Base-by-base conservation (phyloP, 2,329 filamentous ascomycete genomes). In the Xylaria sp. region DNA sequence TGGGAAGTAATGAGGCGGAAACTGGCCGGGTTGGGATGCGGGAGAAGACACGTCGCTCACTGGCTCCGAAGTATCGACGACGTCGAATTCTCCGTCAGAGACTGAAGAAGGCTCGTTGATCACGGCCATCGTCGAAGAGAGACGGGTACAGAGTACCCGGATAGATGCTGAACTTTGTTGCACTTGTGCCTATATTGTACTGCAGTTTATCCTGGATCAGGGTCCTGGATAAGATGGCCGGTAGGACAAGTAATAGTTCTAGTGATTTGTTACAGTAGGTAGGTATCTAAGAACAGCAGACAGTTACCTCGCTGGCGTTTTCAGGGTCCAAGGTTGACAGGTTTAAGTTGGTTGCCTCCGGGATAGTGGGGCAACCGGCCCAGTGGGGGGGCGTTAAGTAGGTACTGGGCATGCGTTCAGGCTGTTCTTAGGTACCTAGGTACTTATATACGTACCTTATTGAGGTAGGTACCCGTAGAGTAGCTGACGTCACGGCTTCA, bases 81-180 rank as follows among this genome's bases (percentile, higher is more conserved):
- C n/a, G 34, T 69, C 68, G 41, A 71, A 71, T 12, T 73, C 72
- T 4, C 67, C 70, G 55, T 73, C 70, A 12, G 72, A 72, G 37
- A 68, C 44, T 6, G 50, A 62, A 13, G 51, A 64, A 8, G 51
- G 13, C 12, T 65, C 65, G 31, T 65, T 60, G 48, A 67, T 44
- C 4, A 61, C 52, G 3, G 39, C 63, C 71, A 73, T 72, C 13
- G 25, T 48, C 7, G 5, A 39, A 31, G 31, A 51, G 20, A 37
- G 5, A 37, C 31, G 34, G 39, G 3, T 25, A 12, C 9, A 28
- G 46, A 46, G 15, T 18, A 15, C 18, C 15, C 15, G 2, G 44
- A n/a, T 31, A 39, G 18, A 37, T 20, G 20, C 46, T n/a, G 7
- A 31, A 59, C 31, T 28, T 28, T 48, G 61, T 3, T 46, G 56